Evolutionary conservation across 2,329 filamentous ascomycete species (phyloP), one percentile per base, ranked within the genome.

Genomic region (Seiridium cupressi): DNA sequence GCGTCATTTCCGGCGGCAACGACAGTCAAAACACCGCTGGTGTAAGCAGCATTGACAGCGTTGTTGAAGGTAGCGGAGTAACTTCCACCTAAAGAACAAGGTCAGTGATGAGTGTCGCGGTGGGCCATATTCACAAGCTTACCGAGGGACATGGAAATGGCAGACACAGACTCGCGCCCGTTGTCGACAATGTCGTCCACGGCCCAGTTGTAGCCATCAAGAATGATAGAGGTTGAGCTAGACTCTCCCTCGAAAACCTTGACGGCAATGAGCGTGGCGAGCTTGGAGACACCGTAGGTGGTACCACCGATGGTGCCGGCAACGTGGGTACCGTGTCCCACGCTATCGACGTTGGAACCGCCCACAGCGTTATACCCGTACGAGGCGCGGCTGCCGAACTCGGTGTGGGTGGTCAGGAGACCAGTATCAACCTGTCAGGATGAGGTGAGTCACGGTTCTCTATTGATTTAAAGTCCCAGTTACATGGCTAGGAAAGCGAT

Each of bases 1-100:
- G 70, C 70, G 10, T 74, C 72, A 69, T 86, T 86, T 13, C 85
- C 85, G n/a, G 84, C 84, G 4, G 84, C 83, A 0, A 84, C 81
- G 38, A 83, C 79, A 1, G 81, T 78, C n/a, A 84, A 75, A 38
- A 88, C 70, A 38, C 84, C 84, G 1, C 69, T 65, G 34, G 63
- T 65, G 68, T 77, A 80, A 32, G 81, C 81, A 34, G 70, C 71
- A 47, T 80, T 73, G 42, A 57, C 54, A 18, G 81, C 81, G 44
- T 65, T 69, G 76, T 86, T 85, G 68, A 85, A 75, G 9, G 54
- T 44, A 3, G 54, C 32, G n/a, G 42, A 46, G 31, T 46, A 46
- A 34, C 54, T 47, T 34, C 54, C 54, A 47, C 54, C 54, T 55
- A 32, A 9, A 42, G n/a, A 35, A 18, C n/a, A 44, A 35, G 13